Conservation (phyloP, 345 rosid species). For the Euphorbia peplus region DNA sequence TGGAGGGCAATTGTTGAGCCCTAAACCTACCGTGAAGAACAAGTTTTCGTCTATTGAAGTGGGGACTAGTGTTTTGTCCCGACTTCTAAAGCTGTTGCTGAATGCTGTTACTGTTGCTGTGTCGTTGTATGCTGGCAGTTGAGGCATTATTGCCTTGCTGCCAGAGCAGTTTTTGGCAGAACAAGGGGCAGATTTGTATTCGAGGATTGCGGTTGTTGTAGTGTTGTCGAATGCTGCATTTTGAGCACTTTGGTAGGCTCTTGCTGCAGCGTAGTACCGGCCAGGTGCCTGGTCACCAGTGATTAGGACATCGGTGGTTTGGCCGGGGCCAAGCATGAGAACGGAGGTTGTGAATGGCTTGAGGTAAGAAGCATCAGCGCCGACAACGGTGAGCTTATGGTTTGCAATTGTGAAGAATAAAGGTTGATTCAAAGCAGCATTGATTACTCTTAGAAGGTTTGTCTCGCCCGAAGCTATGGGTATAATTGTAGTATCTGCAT, state of each 20-base stretch:
- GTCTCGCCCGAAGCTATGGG: slow-evolving; percentile 30
- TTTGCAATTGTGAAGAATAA: slow-evolving; percentile 30
- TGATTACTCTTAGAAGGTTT: slow-evolving; percentile 30
- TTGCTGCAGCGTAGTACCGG: slow-evolving; percentile 25
- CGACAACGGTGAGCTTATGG: slow-evolving; percentile 29
- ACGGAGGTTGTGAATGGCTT: slow-evolving; percentile 30
- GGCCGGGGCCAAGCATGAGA: slow-evolving; percentile 32
- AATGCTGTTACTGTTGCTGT: slow-evolving; percentile 28
- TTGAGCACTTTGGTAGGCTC: slow-evolving; percentile 26
- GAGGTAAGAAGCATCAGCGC: slow-evolving; percentile 28
- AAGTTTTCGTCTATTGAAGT: slow-evolving; percentile 21
- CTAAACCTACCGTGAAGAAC: slow-evolving; percentile 25
- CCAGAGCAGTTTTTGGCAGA: slow-evolving; percentile 12
- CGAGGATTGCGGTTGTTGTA: slow-evolving; percentile 29
- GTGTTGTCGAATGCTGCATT: slow-evolving; percentile 31
- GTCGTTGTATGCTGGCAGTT: slow-evolving; percentile 24
- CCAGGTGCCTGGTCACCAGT: slow-evolving; percentile 23
- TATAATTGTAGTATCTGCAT: slow-evolving; percentile 25
- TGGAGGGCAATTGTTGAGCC: slow-evolving; percentile 23
- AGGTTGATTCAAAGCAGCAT: slow-evolving; percentile 24
- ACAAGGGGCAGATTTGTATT: slow-evolving; percentile 29
- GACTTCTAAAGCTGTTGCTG: slow-evolving; percentile 21
- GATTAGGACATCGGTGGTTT: slow-evolving; percentile 34
- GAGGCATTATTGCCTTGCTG: slow-evolving; percentile 28
- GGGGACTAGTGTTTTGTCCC: slow-evolving; percentile 15